phyloP scores from a whole-genome alignment of 1,284 basidiomycete genomes.

The Cryptococcus sp. region DNA sequence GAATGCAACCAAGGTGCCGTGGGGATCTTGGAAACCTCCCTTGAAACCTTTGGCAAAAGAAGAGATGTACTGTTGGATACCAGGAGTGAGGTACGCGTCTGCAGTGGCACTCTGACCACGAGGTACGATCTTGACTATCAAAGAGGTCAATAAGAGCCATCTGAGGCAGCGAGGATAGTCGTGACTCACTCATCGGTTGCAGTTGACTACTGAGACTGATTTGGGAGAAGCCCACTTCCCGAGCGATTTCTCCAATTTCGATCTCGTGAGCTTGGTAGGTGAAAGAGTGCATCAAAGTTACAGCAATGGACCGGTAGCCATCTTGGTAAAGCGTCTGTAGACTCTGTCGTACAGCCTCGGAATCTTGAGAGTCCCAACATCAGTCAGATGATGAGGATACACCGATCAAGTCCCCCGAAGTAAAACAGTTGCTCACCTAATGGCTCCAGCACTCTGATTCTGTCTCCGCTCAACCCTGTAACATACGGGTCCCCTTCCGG shows the following conservation, averaged over 20 bases:
- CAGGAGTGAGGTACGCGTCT: constrained; percentile 58
- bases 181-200: constrained; percentile 40
- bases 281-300: constrained; percentile 42
- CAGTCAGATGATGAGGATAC: too few species aligned
- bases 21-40: constrained; percentile 40
- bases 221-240: constrained; percentile 37
- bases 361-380: constrained; percentile 43
- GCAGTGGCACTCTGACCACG: constrained; percentile 56
- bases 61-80: constrained; percentile 52
- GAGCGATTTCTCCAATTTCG: constrained; percentile 33
- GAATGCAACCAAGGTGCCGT: constrained; percentile 50
- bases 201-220: constrained; percentile 37
- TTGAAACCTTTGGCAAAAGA: constrained; percentile 53
- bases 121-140: constrained; percentile 50
- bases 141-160: background rate
- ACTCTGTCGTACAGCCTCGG: constrained; percentile 24
- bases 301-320: constrained; percentile 35
- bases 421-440: too few species aligned
- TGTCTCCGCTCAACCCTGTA: too few species aligned
- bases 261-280: constrained; percentile 41
- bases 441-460: too few species aligned
- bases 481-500: too few species aligned
- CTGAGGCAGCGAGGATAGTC: background rate
- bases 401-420: too few species aligned
- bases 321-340: constrained; percentile 35